A percentile compares a stretch with the other conserved stretches of the same genome.
Conservation (phyloP, 2,329 filamentous ascomycete genomes). For the Neurospora crassa region DNA sequence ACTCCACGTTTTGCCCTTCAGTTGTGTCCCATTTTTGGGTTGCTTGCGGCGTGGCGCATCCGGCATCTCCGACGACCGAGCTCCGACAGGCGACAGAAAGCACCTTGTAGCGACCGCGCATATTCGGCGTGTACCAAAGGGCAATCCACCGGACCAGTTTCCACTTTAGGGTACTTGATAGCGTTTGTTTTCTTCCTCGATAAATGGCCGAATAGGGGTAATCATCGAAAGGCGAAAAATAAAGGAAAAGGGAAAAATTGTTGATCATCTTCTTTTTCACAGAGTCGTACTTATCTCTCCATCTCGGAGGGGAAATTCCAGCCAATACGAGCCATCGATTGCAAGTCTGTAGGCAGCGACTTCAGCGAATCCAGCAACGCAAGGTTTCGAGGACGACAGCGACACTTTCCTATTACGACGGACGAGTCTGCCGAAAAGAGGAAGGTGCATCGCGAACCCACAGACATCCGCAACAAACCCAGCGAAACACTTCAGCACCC, state of each 20-base stretch:
- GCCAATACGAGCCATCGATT: neutral
- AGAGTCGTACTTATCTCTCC: conserved; percentile 6
- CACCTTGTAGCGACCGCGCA: neutral
- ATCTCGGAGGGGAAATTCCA: neutral
- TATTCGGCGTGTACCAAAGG: neutral
- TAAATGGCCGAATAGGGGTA: neutral
- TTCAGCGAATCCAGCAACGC: conserved; percentile 9
- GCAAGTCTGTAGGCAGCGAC: neutral
- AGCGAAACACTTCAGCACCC: neutral
- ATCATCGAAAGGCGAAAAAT: neutral
- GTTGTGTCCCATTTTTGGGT: neutral
- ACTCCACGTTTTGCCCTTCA: neutral
- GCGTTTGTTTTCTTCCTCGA: neutral
- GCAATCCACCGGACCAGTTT: neutral
- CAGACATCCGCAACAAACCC: neutral
- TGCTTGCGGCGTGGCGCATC: neutral
- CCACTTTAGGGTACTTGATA: neutral
- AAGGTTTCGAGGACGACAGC: neutral
- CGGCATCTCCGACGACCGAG: neutral
- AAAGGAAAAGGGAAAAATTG: neutral
- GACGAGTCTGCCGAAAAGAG: conserved; percentile 15
- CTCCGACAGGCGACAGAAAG: neutral
- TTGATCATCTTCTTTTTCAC: neutral
- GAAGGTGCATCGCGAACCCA: conserved; percentile 12
- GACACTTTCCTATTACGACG: conserved; percentile 11